These are phyloP conservation scores for Cucumis melo DNA, from an alignment of 306 rosid species.

Conservation along the genomic window DNA sequence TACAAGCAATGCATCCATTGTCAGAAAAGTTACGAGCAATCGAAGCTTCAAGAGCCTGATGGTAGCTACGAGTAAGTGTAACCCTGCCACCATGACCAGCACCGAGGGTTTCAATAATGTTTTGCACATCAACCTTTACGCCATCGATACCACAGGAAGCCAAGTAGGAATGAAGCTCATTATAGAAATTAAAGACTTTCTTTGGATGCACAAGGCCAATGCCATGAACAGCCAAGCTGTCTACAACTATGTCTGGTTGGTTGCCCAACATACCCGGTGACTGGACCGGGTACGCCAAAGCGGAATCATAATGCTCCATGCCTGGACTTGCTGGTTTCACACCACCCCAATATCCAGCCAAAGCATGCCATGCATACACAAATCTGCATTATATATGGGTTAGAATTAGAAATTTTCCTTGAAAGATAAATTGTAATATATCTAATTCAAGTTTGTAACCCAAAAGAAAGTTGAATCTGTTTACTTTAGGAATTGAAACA, in stretches of 20 bases:
- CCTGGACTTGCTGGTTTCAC: constrained; percentile 82
- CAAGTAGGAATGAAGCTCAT: constrained; percentile 86
- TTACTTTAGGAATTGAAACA: background rate
- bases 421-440: background rate
- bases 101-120: constrained; percentile 90
- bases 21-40: constrained; percentile 71
- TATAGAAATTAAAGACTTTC: constrained; percentile 79
- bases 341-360: constrained; percentile 99
- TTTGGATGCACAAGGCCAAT: constrained; percentile 87
- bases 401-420: background rate
- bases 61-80: constrained; percentile 72
- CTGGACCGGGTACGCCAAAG: constrained; percentile 76
- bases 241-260: constrained; percentile 89
- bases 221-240: constrained; percentile 82
- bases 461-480: background rate
- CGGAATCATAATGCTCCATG: constrained; percentile 82
- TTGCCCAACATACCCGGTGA: constrained; percentile 80
- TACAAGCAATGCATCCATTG: constrained; percentile 90
- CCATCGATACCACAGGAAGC: constrained; percentile 97
- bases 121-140: constrained; percentile 95
- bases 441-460: background rate
- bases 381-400: constrained; percentile 29
- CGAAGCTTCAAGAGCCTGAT: constrained; percentile 82
- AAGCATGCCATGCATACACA: constrained; percentile 94
- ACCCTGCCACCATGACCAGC: constrained; percentile 93